Percentiles rank a stretch among this genome's conserved stretches.
Conservation (phyloP, 176 grass and related monocot species). For the Rhynchospora tenuis region DNA sequence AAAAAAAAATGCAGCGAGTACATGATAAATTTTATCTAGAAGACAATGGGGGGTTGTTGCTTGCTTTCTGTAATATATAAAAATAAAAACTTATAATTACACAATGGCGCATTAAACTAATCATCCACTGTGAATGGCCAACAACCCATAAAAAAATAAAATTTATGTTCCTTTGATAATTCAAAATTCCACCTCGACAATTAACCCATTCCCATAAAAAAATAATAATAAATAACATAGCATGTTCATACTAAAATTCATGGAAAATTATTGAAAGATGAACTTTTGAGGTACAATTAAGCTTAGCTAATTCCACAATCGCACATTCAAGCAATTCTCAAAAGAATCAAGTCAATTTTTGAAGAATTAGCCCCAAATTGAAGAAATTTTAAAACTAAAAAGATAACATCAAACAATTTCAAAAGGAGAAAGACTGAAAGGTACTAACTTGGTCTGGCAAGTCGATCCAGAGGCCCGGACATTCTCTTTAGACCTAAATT, state of each 20-base stretch:
- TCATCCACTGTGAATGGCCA: neutral
- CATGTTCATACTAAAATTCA: neutral
- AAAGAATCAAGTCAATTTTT: neutral
- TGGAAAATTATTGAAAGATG: neutral
- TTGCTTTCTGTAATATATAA: slow-evolving; percentile 2
- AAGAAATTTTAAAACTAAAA: neutral
- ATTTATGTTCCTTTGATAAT: neutral
- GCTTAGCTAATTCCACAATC: neutral
- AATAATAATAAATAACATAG: neutral
- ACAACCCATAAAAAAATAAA: neutral
- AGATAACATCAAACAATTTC: neutral
- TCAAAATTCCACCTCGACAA: neutral
- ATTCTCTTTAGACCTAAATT: slow-evolving; percentile 7
- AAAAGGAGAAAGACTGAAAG: neutral
- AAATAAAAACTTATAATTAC: neutral
- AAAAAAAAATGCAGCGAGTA: neutral
- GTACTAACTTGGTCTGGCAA: slow-evolving; percentile 31
- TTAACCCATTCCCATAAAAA: neutral
- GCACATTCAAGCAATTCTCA: neutral
- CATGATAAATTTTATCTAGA: neutral
- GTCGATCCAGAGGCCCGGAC: slow-evolving; percentile 36
- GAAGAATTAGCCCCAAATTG: neutral
- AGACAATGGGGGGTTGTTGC: neutral
- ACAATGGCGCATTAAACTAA: neutral
- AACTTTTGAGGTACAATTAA: neutral